Evolutionary conservation across 2,329 filamentous ascomycete genomes (phyloP).

Genomic region (Pyricularia grisea): DNA sequence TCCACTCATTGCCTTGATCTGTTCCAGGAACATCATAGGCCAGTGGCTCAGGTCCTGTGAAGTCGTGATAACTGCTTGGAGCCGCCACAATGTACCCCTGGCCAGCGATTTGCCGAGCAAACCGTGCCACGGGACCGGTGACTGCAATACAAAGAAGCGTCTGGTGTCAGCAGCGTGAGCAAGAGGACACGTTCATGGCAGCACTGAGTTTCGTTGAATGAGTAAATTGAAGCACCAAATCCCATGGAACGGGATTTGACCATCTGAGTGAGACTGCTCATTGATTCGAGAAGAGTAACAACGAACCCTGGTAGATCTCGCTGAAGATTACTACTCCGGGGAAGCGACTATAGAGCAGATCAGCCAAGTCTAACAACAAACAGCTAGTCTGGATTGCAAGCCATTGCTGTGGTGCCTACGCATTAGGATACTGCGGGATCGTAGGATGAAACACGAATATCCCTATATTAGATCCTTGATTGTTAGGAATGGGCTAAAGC

Average conservation of each 20-base stretch:
- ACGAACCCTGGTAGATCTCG: constrained; percentile 86
- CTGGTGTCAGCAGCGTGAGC: neutral
- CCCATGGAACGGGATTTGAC: neutral
- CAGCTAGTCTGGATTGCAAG: neutral
- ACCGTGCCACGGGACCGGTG: constrained; percentile 80
- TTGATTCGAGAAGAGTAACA: neutral
- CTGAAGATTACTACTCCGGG: constrained; percentile 83
- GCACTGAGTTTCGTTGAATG: neutral
- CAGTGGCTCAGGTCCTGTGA: constrained; percentile 73
- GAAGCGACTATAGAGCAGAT: constrained; percentile 46
- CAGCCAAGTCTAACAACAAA: neutral
- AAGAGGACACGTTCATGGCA: neutral
- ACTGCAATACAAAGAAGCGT: constrained; percentile 38
- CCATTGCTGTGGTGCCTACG: constrained; percentile 39
- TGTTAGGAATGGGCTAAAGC: neutral
- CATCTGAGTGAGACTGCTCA: neutral
- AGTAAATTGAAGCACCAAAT: neutral
- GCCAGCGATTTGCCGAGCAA: constrained; percentile 83
- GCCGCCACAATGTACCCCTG: constrained; percentile 92
- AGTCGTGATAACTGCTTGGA: constrained; percentile 88
- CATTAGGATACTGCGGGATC: constrained; percentile 77
- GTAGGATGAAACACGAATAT: constrained; percentile 84
- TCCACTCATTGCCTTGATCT: constrained; percentile 78
- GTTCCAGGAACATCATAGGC: constrained; percentile 84
- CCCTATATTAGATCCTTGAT: constrained; percentile 38